Evolutionary conservation across 208 protist species (phyloP).

Genomic region (Tritrichomonas musculus): DNA sequence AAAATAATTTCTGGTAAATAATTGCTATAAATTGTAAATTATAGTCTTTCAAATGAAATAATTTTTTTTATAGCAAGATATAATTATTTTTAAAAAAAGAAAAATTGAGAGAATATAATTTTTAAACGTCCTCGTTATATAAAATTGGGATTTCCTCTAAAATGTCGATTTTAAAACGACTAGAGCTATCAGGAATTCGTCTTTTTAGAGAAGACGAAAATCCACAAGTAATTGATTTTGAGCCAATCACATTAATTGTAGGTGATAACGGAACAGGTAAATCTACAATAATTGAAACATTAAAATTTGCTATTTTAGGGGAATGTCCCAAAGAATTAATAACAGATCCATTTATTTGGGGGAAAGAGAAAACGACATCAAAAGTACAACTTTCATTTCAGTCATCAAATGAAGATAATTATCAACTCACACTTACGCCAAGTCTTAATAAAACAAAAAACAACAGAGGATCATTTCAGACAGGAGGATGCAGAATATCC

Average conservation of each 20-base stretch:
- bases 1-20: no score
- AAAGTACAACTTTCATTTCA: slow-evolving; percentile 73
- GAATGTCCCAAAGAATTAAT: slow-evolving; percentile 88
- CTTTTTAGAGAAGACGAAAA: no score
- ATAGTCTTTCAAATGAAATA: no score
- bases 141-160: no score
- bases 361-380: slow-evolving; percentile 70
- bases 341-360: slow-evolving; percentile 84
- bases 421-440: background rate
- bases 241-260: slow-evolving; percentile 30
- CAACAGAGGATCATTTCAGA: background rate
- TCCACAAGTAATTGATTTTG: no score
- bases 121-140: no score
- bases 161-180: no score
- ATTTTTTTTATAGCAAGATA: no score
- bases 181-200: no score
- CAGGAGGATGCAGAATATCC: background rate
- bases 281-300: slow-evolving; percentile 92
- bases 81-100: no score
- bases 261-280: slow-evolving; percentile 46
- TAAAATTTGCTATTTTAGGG: slow-evolving; percentile 89
- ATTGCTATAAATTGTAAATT: no score
- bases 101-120: no score
- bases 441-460: slow-evolving; percentile 33
- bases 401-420: background rate